Evolutionary conservation across 148 eudicot genomes (phyloP), one percentile per base, ranked within the genome.

Genomic region (Nepenthes mirabilis): DNA sequence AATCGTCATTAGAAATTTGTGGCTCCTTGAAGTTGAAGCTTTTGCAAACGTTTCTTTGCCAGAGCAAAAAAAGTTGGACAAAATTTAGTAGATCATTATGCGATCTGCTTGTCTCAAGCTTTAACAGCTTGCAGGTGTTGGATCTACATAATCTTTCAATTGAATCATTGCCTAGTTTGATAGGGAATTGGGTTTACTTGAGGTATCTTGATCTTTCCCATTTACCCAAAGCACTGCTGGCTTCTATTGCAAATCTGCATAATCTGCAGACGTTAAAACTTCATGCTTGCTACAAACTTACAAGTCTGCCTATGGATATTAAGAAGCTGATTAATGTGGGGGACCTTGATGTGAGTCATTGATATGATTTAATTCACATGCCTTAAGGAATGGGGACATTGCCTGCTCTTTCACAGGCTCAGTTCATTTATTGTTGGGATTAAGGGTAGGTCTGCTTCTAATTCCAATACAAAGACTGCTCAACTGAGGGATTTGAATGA

Each of bases 181-280:
- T 75, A 8, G 60, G 75, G 2, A 48, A 58, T n/a, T 9, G 67
- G 14, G 52, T 33, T 23, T 80, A 69, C 37, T 72, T 81, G 35
- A 77, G 85, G 56, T 72, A 58, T 59, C 68, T 81, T 14, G 68
- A 75, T 56, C 72, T 73, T 23, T 65, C 68, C 13, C 1, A 1
- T 6, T 70, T 64, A 37, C 11, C 11, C 1, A 34, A 34, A 9
- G 5, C 1, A 1, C 62, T 73, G 1, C 73, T 73, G 1, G 52
- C 62, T 3, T 61, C 77, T 3, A 58, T 74, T 9, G 55, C 73
- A 45, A 67, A 64, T 45, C 75, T 77, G 12, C 35, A 56, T 34
- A 78, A 77, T 61, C 47, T 79, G 66, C 70, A 70, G 14, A 56
- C 54, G 3, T 9, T 75, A 36, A 11, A 62, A 14, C 57, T 70